Evolutionary conservation across 768 basidiomycete species (phyloP).

Genomic region (Sporobolomyces phaffii): DNA sequence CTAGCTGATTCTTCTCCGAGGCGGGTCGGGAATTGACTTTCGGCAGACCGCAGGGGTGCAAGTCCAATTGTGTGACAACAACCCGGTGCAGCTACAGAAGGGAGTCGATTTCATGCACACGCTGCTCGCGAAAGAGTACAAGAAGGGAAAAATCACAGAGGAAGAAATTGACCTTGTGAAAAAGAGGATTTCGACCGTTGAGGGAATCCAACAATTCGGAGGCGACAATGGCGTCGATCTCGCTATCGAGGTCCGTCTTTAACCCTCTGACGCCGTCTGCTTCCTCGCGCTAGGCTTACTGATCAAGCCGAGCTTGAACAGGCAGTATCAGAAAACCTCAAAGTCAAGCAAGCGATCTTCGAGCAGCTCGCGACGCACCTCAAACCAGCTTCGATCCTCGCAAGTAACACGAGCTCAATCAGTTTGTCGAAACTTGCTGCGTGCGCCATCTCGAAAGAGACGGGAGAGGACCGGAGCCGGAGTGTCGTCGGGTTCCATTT

Average conservation of each 20-base stretch:
- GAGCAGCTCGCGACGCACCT: constrained; percentile 61
- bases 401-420: constrained; percentile 89
- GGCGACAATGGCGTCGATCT: constrained; percentile 75
- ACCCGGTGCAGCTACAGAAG: constrained; percentile 63
- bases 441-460: constrained; percentile 56
- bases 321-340: constrained; percentile 80
- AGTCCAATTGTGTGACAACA: constrained; percentile 77
- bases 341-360: constrained; percentile 74
- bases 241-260: constrained; percentile 68
- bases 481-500: constrained; percentile 61
- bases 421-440: constrained; percentile 90
- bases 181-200: constrained; percentile 59
- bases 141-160: constrained; percentile 65
- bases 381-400: constrained; percentile 69
- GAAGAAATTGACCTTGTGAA: constrained; percentile 68
- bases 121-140: constrained; percentile 79
- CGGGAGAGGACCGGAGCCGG: constrained; percentile 51
- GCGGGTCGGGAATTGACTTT: no score
- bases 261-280: not conserved
- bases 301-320: constrained; percentile 43
- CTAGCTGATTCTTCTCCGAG: not conserved
- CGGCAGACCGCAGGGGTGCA: constrained; percentile 78
- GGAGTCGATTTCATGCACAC: constrained; percentile 66
- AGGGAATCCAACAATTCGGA: constrained; percentile 46
- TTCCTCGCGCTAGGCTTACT: not conserved